Base-by-base conservation (phyloP, 1,139 yeast species). In the Meyerozyma smithsonii region DNA sequence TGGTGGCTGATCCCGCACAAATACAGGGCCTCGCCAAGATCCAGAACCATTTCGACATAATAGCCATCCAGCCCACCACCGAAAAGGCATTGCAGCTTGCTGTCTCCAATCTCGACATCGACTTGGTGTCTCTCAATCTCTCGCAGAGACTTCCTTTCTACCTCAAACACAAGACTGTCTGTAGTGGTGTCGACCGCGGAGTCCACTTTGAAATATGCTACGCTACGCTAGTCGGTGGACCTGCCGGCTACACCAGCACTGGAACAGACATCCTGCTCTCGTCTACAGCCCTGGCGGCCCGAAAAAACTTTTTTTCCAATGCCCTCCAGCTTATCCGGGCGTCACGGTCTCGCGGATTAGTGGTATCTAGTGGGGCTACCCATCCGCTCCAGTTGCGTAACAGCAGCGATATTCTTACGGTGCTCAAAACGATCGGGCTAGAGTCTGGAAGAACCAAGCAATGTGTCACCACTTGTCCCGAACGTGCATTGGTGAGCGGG, bases 121-220 rank as follows among this genome's bases (percentile, higher is more conserved):
- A 92, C 61, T 48, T 92, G 28, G 77, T 92, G 28, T 81, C 96
- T 1, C 72, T 92, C 40, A 81, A 85, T 44, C 74, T 85, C 56
- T 64, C 76, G 14, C 67, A 72, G 32, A 73, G 88, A 43, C 64
- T 88, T 36, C 94, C 96, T 0, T 83, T 80, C 50, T 86, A 79
- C 58, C 66, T 92, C 48, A 84, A 85, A 48, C 96, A 88, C 63
- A 87, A 89, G 53, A 80, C 88, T 0, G 73, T 89, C 8, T 85
- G 96, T 32, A 79, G 88, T 36, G 97, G 95, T 1, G 72, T 86
- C 14, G 84, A 83, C 15, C 77, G 84, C 42, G 98, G 98, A 1
- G 75, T 89, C 36, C 80, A 80, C 49, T 77, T 92, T 49, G 98
- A 92, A 58, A 73, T 92, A 11, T 73, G 80, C 41, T 92, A 92